phyloP scores from a whole-genome alignment of 2,329 filamentous ascomycete genomes.

The Phaeomoniella chlamydospora region DNA sequence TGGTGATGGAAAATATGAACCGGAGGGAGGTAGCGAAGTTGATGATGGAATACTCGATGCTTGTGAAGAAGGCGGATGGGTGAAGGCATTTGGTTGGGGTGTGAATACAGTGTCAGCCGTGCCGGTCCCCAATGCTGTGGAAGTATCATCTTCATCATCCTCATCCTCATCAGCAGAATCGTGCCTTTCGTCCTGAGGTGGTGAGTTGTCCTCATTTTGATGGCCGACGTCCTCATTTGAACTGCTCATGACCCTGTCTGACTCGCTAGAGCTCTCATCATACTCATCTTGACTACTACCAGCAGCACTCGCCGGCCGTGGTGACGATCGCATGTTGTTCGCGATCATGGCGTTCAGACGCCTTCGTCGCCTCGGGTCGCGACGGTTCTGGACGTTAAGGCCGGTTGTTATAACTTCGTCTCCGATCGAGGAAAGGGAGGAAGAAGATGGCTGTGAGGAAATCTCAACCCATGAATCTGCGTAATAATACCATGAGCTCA shows the following conservation, averaged over 20 bases:
- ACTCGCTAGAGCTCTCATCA: conserved; percentile 83
- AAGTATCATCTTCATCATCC: conserved; percentile 59
- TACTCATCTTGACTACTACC: conserved; percentile 85
- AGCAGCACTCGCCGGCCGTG: conserved; percentile 28
- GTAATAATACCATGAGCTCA: conserved; percentile 31
- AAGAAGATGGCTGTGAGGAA: conserved; percentile 81
- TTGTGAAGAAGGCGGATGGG: conserved; percentile 55
- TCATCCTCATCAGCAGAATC: conserved; percentile 9
- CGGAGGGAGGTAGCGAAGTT: conserved; percentile 32
- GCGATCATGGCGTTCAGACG: conserved; percentile 21
- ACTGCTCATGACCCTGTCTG: conserved; percentile 54
- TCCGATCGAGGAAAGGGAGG: conserved; percentile 68
- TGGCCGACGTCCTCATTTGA: conserved; percentile 43
- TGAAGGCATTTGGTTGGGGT: conserved; percentile 85
- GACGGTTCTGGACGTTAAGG: conserved; percentile 55
- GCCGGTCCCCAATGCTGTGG: conserved; percentile 61
- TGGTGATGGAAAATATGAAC: conserved; percentile 23
- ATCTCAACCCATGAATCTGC: conserved; percentile 95
- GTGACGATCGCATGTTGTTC: conserved; percentile 23
- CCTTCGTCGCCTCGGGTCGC: conserved; percentile 40
- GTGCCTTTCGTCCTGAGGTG: conserved; percentile 3
- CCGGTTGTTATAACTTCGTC: conserved; percentile 89
- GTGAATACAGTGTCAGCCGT: conserved; percentile 47
- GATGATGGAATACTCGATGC: conserved; percentile 34
- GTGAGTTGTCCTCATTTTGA: conserved; percentile 3